Evolutionary conservation across 2,329 filamentous ascomycete genomes (phyloP).

Genomic region (Monosporascus cannonballus): DNA sequence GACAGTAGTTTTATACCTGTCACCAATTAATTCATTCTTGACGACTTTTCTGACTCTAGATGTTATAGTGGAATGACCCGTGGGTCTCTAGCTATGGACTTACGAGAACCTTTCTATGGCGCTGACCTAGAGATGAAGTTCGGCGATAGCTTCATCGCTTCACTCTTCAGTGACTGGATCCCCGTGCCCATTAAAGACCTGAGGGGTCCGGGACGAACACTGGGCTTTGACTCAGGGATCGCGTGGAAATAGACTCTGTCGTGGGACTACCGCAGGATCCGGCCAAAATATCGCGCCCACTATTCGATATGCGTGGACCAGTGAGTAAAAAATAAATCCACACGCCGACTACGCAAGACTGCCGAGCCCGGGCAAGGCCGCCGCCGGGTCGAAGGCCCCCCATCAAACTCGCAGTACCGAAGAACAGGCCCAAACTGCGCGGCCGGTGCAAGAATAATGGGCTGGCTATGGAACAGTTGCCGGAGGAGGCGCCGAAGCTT

Average conservation of each 20-base stretch:
- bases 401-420: background rate
- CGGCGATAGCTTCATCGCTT: constrained; percentile 28
- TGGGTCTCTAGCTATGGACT: constrained; percentile 18
- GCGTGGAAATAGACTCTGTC: constrained; percentile 26
- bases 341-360: no score
- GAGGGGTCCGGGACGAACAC: constrained; percentile 4
- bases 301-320: constrained; percentile 27
- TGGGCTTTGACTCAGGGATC: constrained; percentile 22
- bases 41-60: background rate
- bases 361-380: background rate
- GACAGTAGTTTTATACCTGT: background rate
- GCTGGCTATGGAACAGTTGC: background rate
- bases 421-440: background rate
- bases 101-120: constrained; percentile 29
- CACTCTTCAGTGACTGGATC: constrained; percentile 28
- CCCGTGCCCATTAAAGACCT: constrained; percentile 21
- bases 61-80: constrained; percentile 26
- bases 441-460: background rate
- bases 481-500: background rate
- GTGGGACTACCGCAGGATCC: constrained; percentile 24
- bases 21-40: no score
- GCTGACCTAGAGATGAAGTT: constrained; percentile 30
- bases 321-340: constrained; percentile 12
- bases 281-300: constrained; percentile 26
- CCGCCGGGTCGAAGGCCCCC: background rate